These are phyloP conservation scores for Myxozyma kluyveri DNA, from an alignment of 805 yeast genomes.

Conservation along the genomic window DNA sequence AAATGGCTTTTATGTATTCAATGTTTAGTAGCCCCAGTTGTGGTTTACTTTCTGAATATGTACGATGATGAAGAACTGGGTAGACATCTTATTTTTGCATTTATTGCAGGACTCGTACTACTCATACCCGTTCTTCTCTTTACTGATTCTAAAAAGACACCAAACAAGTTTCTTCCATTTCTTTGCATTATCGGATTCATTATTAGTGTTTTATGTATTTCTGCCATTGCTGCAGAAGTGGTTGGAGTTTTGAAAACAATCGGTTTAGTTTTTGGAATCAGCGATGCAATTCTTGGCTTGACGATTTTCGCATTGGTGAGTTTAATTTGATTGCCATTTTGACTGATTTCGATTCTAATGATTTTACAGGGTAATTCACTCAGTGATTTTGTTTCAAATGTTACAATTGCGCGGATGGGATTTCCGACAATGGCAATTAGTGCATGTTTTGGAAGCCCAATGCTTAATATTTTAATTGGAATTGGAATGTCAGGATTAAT, in stretches of 20 bases:
- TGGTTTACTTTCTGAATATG: constrained; percentile 32
- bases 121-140: constrained; percentile 2
- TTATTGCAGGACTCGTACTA: constrained; percentile 8
- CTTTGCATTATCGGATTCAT: constrained; percentile 54
- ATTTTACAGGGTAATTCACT: constrained; percentile 69
- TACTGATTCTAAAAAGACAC: constrained; percentile 16
- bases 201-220: constrained; percentile 64
- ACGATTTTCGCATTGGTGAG: constrained; percentile 72
- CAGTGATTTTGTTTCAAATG: constrained; percentile 83
- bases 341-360: not conserved
- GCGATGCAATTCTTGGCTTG: constrained; percentile 79
- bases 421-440: constrained; percentile 88
- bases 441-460: constrained; percentile 93
- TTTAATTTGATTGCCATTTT: not conserved
- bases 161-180: constrained; percentile 14
- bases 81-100: constrained; percentile 2
- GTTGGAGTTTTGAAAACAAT: constrained; percentile 61
- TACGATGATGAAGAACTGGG: constrained; percentile 5
- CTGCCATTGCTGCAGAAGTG: constrained; percentile 66
- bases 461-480: constrained; percentile 73
- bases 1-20: constrained; percentile 38
- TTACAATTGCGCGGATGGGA: constrained; percentile 76
- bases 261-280: constrained; percentile 57
- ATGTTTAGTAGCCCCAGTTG: constrained; percentile 36
- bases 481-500: constrained; percentile 72